Percentiles rank a stretch among this genome's conserved stretches.
phyloP scores from a whole-genome alignment of 73 alveolate genomes.

The Tetrahymena borealis region DNA sequence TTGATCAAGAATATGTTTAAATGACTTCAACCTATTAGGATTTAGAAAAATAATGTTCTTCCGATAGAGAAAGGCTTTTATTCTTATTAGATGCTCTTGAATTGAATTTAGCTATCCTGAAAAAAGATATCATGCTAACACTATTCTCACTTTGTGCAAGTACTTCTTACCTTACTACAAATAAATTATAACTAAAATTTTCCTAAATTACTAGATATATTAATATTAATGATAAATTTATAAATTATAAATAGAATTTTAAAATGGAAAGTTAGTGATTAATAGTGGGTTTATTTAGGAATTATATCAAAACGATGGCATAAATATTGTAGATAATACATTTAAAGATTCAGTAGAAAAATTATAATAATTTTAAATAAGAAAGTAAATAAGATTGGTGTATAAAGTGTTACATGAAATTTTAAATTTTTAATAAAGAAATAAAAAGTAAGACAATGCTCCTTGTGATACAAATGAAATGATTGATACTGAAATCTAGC shows the following conservation, averaged over 20 bases:
- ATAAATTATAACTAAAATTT: not conserved
- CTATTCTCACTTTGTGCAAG: not conserved
- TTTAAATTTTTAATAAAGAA: not conserved
- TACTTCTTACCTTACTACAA: not conserved
- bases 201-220: too few species aligned
- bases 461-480: not conserved
- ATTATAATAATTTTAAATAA: not conserved
- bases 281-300: not conserved
- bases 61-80: not conserved
- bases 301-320: not conserved
- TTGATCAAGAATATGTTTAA: not conserved
- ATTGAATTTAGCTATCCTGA: not conserved
- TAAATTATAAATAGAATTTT: not conserved
- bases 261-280: not conserved
- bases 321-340: not conserved
- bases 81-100: not conserved
- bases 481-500: not conserved
- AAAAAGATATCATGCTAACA: not conserved
- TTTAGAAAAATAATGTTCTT: not conserved
- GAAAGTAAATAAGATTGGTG: not conserved
- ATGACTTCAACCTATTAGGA: not conserved
- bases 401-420: not conserved
- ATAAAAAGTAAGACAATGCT: not conserved
- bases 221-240: too few species aligned
- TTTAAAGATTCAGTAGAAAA: not conserved